Percentiles rank a stretch among this genome's conserved stretches.
These are phyloP conservation scores for Cucumis cinereus DNA, from an alignment of 306 rosid genomes.

Conservation along the genomic window DNA sequence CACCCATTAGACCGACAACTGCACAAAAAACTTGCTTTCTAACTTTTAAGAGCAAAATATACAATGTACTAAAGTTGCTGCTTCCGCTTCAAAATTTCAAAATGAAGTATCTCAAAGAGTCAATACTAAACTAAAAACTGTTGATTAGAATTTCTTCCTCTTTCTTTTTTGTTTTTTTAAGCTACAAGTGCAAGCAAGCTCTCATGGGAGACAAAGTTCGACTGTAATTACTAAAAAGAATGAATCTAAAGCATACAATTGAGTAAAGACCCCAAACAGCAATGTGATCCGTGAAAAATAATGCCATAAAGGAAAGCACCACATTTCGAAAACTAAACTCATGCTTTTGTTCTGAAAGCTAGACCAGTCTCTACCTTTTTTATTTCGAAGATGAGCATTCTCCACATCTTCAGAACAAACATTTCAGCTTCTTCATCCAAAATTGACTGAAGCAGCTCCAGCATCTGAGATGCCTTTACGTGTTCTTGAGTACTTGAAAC, in stretches of 20 bases:
- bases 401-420: slow-evolving; percentile 99
- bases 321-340: not conserved
- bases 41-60: not conserved
- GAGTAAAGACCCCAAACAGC: not conserved
- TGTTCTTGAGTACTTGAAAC: slow-evolving; percentile 91
- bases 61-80: not conserved
- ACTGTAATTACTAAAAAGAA: slow-evolving; percentile 4
- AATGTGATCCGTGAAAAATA: not conserved
- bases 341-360: slow-evolving; percentile 44
- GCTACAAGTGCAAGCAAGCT: slow-evolving; percentile 2
- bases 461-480: slow-evolving; percentile 88
- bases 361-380: slow-evolving; percentile 95
- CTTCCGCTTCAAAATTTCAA: not conserved
- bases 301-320: not conserved
- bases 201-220: not conserved
- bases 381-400: slow-evolving; percentile 97
- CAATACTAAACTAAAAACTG: not conserved
- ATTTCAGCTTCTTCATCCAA: slow-evolving; percentile 98
- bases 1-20: not conserved
- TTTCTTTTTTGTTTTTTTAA: not conserved
- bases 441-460: slow-evolving; percentile 83
- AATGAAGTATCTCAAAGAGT: not conserved
- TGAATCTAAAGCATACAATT: slow-evolving; percentile 1
- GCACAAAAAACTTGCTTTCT: not conserved
- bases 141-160: not conserved